These are phyloP conservation scores for Chalara sp. DNA, from an alignment of 2,329 filamentous ascomycete genomes.

Conservation along the genomic window DNA sequence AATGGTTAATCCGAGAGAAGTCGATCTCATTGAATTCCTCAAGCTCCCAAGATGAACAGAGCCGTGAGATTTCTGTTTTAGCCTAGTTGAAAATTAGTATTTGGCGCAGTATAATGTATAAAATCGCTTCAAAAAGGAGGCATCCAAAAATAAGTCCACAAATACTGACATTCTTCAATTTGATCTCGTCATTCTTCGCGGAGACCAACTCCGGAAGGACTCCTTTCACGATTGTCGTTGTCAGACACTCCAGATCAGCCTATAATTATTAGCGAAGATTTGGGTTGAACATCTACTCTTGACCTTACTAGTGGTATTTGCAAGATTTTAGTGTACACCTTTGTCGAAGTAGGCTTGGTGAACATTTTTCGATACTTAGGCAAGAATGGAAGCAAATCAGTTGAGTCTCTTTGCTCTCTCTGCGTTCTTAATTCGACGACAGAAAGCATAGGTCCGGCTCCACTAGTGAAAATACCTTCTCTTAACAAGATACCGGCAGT, in stretches of 20 bases:
- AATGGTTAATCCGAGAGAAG: conserved; percentile 72
- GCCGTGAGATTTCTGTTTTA: conserved; percentile 59
- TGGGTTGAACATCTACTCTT: no score
- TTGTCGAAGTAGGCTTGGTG: conserved; percentile 57
- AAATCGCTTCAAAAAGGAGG: background rate
- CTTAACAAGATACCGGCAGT: conserved; percentile 74
- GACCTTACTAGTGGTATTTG: conserved; percentile 54
- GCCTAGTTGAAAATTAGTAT: conserved; percentile 32
- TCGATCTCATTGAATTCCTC: conserved; percentile 79
- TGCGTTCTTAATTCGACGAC: conserved; percentile 70
- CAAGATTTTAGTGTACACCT: conserved; percentile 57
- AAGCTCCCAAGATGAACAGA: conserved; percentile 69
- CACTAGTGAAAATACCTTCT: conserved; percentile 62
- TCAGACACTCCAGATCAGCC: conserved; percentile 77
- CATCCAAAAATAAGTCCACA: background rate
- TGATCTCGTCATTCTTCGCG: conserved; percentile 40
- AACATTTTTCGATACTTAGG: conserved; percentile 63
- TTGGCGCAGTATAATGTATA: background rate
- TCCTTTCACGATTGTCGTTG: conserved; percentile 56
- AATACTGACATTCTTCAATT: conserved; percentile 16
- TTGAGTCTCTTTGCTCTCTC: conserved; percentile 64
- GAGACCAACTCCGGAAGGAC: conserved; percentile 51
- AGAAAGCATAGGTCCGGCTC: conserved; percentile 60
- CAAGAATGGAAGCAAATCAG: conserved; percentile 82
- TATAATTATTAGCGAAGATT: background rate